A percentile compares a stretch with the other conserved stretches of the same genome.
Conservation (phyloP, 2,329 filamentous ascomycete species). For the Paecilomyces fulvus region DNA sequence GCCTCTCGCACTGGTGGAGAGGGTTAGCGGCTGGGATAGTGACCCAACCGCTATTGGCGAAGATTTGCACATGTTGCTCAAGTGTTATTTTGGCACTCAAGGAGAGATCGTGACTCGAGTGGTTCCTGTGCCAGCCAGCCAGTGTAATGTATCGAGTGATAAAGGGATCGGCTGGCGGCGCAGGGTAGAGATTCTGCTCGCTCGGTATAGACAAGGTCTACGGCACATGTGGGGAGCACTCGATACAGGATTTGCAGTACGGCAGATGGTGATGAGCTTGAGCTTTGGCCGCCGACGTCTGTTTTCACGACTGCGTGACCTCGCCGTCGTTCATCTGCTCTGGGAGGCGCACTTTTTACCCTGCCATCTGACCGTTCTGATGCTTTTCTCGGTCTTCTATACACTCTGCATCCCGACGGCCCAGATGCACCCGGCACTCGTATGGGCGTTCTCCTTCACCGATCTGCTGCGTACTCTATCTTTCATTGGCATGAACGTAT, state of each 20-base stretch:
- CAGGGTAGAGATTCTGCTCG: constrained; percentile 47
- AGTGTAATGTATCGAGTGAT: constrained; percentile 60
- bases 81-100: constrained; percentile 67
- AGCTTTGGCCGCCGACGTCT: constrained; percentile 1
- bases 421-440: constrained; percentile 46
- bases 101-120: constrained; percentile 58
- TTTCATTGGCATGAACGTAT: constrained; percentile 55
- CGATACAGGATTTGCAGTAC: constrained; percentile 57
- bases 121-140: constrained; percentile 61
- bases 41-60: constrained; percentile 65
- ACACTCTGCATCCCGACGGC: constrained; percentile 43
- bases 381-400: constrained; percentile 55
- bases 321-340: constrained; percentile 54
- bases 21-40: constrained; percentile 64
- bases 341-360: constrained; percentile 66
- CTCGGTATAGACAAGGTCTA: constrained; percentile 63
- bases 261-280: constrained; percentile 19
- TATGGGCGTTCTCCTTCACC: constrained; percentile 53
- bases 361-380: constrained; percentile 56
- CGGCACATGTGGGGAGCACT: constrained; percentile 67
- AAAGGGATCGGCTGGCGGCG: constrained; percentile 42
- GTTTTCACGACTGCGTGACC: constrained; percentile 19
- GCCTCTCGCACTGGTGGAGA: constrained; percentile 57
- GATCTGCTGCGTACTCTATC: constrained; percentile 52
- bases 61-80: constrained; percentile 69